These are phyloP conservation scores for Coffea eugenioides DNA, from an alignment of 257 asterid species.

Conservation along the genomic window DNA sequence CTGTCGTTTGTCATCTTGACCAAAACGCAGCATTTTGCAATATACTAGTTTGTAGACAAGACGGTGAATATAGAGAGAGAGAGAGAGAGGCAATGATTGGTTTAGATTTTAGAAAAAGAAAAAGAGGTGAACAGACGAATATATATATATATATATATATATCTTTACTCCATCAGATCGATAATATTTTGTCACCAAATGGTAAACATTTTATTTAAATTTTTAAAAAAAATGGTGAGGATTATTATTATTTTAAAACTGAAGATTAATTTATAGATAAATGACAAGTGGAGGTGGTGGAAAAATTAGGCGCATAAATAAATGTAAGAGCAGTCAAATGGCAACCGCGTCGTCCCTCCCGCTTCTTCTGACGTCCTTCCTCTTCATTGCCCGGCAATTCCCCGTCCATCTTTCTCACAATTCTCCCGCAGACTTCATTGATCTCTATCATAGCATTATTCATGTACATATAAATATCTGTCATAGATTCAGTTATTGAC, in stretches of 20 bases:
- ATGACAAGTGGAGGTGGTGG: neutral
- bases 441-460: neutral
- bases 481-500: neutral
- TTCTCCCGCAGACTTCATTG: neutral
- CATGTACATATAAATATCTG: neutral
- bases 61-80: neutral
- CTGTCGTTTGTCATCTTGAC: no score
- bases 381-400: conserved; percentile 2
- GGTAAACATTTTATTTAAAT: no score
- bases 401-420: neutral
- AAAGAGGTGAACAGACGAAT: neutral
- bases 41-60: neutral
- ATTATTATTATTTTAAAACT: no score
- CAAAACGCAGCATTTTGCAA: no score
- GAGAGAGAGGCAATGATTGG: no score
- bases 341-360: neutral
- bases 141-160: no score
- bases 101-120: no score
- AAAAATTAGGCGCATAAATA: neutral
- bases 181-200: no score
- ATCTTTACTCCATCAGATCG: no score
- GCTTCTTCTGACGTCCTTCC: conserved; percentile 5
- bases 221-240: neutral
- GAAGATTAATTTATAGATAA: no score
- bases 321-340: conserved; percentile 3